Conservation (phyloP, 1,284 basidiomycete genomes). For the Pyrrhoderma lamaoense region DNA sequence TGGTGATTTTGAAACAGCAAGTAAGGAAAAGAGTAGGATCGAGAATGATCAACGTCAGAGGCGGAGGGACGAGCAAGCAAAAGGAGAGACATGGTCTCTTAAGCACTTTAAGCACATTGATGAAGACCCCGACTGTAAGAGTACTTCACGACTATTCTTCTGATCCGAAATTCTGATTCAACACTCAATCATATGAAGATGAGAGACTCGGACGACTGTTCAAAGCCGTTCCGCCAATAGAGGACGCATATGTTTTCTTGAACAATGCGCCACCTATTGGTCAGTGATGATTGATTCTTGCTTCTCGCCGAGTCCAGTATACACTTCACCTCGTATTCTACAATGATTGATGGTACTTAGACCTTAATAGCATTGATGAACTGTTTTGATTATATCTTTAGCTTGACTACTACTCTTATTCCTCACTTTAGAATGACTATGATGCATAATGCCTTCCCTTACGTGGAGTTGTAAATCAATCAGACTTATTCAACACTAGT, state of each 20-base stretch:
- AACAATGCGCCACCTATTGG: constrained; percentile 36
- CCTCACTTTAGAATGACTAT: no score
- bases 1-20: constrained; percentile 89
- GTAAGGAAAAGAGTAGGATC: constrained; percentile 83
- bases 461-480: no score
- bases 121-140: constrained; percentile 64
- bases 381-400: no score
- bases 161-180: not conserved
- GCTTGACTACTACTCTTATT: no score
- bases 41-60: constrained; percentile 94
- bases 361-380: no score
- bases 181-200: constrained; percentile 42
- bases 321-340: no score
- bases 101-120: constrained; percentile 70
- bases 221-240: constrained; percentile 48
- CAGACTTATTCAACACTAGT: no score
- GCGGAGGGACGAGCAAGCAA: constrained; percentile 76
- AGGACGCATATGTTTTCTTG: constrained; percentile 61
- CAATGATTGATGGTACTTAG: no score
- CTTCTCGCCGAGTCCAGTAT: no score
- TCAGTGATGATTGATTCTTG: no score
- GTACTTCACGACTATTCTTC: not conserved
- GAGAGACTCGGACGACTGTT: constrained; percentile 51
- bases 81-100: constrained; percentile 66
- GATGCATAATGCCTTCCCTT: no score